phyloP scores from a whole-genome alignment of 345 rosid species.

The Brassica carinata region DNA sequence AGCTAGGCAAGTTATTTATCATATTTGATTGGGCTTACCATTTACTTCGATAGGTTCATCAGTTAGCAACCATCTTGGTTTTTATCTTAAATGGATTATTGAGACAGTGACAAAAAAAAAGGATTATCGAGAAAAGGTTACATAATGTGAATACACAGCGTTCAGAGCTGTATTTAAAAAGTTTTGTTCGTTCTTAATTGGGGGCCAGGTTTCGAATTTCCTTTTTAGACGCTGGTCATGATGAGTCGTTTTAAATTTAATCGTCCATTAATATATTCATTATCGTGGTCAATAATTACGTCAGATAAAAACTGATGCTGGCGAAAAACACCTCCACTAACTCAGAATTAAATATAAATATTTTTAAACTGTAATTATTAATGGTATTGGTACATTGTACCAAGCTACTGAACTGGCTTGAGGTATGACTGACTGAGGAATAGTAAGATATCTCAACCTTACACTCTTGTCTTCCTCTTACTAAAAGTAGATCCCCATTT shows the following conservation, averaged over 20 bases:
- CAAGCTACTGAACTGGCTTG: background rate
- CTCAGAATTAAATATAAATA: background rate
- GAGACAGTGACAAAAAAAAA: background rate
- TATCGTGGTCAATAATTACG: background rate
- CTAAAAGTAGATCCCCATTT: background rate
- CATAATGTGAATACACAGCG: conserved; percentile 3
- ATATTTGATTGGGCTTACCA: background rate
- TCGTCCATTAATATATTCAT: conserved; percentile 3
- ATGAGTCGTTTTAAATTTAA: conserved; percentile 19
- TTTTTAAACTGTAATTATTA: background rate
- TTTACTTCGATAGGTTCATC: background rate
- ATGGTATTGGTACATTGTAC: conserved; percentile 21
- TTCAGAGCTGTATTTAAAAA: background rate
- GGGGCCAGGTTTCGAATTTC: conserved; percentile 32
- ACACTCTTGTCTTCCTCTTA: background rate
- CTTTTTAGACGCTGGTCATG: conserved; percentile 32
- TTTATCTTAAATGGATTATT: background rate
- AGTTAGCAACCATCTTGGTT: background rate
- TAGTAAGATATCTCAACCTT: background rate
- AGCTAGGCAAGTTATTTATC: background rate
- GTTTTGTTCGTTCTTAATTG: conserved; percentile 27
- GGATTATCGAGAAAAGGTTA: background rate
- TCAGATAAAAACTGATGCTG: background rate
- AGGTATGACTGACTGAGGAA: background rate
- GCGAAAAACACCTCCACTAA: conserved; percentile 23